Conservation (phyloP, 805 yeast genomes). For the Schwanniomyces occidentalis region DNA sequence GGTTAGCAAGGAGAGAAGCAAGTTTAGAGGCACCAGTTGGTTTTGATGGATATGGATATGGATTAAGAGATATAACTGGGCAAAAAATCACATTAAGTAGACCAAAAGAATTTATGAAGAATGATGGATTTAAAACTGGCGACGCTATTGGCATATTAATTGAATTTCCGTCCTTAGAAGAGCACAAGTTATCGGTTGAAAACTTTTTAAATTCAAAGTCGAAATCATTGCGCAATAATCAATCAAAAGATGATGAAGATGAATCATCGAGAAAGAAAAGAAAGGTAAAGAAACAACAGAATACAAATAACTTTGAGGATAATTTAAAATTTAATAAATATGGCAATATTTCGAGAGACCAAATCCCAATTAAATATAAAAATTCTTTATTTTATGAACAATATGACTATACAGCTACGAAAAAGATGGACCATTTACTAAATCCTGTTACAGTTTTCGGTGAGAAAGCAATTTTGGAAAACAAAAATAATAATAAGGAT, state of each 20-base stretch:
- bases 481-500: constrained; percentile 24
- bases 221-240: constrained; percentile 1
- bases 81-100: constrained; percentile 75
- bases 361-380: constrained; percentile 82
- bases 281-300: constrained; percentile 13
- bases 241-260: constrained; percentile 5
- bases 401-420: constrained; percentile 71
- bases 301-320: constrained; percentile 16
- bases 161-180: constrained; percentile 56
- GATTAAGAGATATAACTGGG: constrained; percentile 76
- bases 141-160: constrained; percentile 83
- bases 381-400: constrained; percentile 80
- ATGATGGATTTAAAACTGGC: constrained; percentile 61
- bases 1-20: constrained; percentile 83
- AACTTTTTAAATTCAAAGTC: constrained; percentile 20
- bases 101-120: constrained; percentile 54
- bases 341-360: constrained; percentile 67
- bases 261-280: constrained; percentile 13
- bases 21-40: constrained; percentile 95
- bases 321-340: constrained; percentile 18
- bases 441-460: constrained; percentile 74
- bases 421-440: constrained; percentile 69
- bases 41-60: constrained; percentile 91
- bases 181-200: constrained; percentile 44
- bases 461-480: constrained; percentile 60